Percentiles rank a stretch among this genome's conserved stretches.
Evolutionary conservation across 2,329 filamentous ascomycete genomes (phyloP).

Genomic region (Penicillium sp.): DNA sequence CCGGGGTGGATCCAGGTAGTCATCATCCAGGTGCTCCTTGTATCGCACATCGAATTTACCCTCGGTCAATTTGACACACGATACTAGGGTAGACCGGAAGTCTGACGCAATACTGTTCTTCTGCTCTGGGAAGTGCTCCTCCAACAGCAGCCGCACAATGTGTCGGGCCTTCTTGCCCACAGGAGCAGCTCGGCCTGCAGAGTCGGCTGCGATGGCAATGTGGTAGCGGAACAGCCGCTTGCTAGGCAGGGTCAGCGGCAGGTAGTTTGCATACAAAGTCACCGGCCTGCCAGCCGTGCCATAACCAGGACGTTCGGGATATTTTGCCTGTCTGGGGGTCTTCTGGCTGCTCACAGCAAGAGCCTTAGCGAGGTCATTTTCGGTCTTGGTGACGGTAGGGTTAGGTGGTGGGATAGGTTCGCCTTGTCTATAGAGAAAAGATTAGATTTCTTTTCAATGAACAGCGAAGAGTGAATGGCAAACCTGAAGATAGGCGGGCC

Average conservation of each 20-base stretch:
- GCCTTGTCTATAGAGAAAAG: slow-evolving; percentile 17
- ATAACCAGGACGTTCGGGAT: slow-evolving; percentile 39
- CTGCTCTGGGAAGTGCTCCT: slow-evolving; percentile 33
- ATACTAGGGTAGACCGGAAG: slow-evolving; percentile 39
- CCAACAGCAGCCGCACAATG: slow-evolving; percentile 48
- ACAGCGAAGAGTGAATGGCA: slow-evolving; percentile 5
- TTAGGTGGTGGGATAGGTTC: slow-evolving; percentile 21
- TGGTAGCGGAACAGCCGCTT: slow-evolving; percentile 44
- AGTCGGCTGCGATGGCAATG: slow-evolving; percentile 31
- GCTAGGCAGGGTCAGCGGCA: slow-evolving; percentile 36
- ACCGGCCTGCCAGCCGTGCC: slow-evolving; percentile 34
- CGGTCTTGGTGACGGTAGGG: slow-evolving; percentile 25
- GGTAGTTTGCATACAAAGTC: slow-evolving; percentile 41
- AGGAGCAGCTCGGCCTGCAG: slow-evolving; percentile 22
- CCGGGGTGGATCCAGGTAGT: slow-evolving; percentile 29
- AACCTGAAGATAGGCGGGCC: slow-evolving; percentile 31
- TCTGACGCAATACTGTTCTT: slow-evolving; percentile 39
- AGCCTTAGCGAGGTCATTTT: slow-evolving; percentile 27
- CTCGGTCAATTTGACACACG: slow-evolving; percentile 24
- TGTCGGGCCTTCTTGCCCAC: slow-evolving; percentile 47
- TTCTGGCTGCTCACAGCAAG: slow-evolving; percentile 20
- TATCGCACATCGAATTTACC: slow-evolving; percentile 32
- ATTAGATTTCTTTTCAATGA: background rate
- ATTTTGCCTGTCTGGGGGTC: slow-evolving; percentile 15
- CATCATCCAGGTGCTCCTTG: slow-evolving; percentile 36